A percentile compares a stretch with the other conserved stretches of the same genome.
These are phyloP conservation scores for Phlebopus sp. DNA, from an alignment of 1,284 basidiomycete genomes.

Conservation along the genomic window DNA sequence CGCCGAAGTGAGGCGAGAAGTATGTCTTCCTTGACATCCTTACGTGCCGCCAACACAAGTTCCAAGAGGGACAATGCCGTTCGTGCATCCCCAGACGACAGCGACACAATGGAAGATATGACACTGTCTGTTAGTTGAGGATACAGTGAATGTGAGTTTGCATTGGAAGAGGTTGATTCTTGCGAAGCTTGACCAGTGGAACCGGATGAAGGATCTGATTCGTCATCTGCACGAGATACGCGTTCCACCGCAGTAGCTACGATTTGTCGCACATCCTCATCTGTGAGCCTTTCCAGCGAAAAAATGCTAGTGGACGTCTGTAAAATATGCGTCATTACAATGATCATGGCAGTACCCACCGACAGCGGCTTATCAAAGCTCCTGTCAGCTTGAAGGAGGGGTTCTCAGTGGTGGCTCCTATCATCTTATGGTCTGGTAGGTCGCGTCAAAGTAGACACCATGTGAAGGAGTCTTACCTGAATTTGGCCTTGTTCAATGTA, in stretches of 20 bases:
- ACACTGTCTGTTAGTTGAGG: constrained; percentile 50
- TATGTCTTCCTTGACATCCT: constrained; percentile 38
- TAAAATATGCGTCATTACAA: constrained; percentile 10
- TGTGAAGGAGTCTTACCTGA: constrained; percentile 42
- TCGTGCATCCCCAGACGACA: constrained; percentile 69
- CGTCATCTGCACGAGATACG: constrained; percentile 22
- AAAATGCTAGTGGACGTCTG: constrained; percentile 50
- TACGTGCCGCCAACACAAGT: constrained; percentile 48
- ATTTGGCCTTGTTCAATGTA: constrained; percentile 79
- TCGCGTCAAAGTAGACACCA: constrained; percentile 10
- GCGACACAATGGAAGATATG: constrained; percentile 49
- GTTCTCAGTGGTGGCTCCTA: constrained; percentile 92
- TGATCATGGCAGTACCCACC: constrained; percentile 45
- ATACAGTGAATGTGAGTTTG: constrained; percentile 29
- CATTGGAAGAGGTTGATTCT: constrained; percentile 7
- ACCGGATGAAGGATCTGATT: constrained; percentile 10
- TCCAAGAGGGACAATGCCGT: constrained; percentile 68
- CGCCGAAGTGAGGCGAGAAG: constrained; percentile 49
- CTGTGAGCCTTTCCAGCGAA: constrained; percentile 58
- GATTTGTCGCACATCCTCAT: constrained; percentile 54
- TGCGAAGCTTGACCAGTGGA: constrained; percentile 19
- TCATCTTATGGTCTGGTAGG: constrained; percentile 45
- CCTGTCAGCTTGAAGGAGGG: constrained; percentile 84
- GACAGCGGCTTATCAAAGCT: constrained; percentile 78
- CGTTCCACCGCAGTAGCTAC: constrained; percentile 50